Evolutionary conservation across 345 rosid genomes (phyloP).

Genomic region (Xanthoceras sorbifolium): DNA sequence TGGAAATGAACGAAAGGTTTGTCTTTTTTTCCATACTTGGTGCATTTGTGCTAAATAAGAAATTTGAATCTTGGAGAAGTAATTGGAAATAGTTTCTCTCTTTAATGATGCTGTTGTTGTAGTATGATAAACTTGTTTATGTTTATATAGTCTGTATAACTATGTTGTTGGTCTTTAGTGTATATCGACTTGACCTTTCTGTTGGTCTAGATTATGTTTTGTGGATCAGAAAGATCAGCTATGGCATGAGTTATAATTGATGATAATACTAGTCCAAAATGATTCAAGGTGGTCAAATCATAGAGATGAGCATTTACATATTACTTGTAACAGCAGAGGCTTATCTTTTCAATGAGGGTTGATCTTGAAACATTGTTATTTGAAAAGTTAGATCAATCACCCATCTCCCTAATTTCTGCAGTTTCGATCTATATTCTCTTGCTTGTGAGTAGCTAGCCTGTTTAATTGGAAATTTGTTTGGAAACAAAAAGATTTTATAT

Average conservation of each 20-base stretch:
- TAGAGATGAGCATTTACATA: not conserved
- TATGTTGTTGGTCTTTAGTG: not conserved
- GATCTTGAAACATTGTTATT: constrained; percentile 1
- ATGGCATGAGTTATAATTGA: constrained; percentile 4
- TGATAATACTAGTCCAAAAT: not conserved
- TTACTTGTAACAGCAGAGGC: not conserved
- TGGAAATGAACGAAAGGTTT: constrained; percentile 31
- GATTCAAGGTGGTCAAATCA: not conserved
- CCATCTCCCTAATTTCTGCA: not conserved
- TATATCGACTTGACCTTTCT: not conserved
- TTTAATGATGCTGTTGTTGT: not conserved
- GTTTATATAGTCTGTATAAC: not conserved
- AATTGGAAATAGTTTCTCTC: not conserved
- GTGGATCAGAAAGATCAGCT: not conserved
- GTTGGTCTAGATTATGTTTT: not conserved
- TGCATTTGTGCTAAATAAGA: not conserved
- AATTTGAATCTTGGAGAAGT: not conserved
- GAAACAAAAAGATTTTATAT: not conserved
- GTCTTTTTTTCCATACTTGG: constrained; percentile 23
- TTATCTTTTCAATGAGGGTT: not conserved
- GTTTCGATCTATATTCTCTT: not conserved
- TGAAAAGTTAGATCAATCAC: not conserved
- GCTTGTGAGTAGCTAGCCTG: not conserved
- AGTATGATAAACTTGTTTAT: not conserved
- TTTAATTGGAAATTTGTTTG: not conserved